Base-by-base conservation (phyloP, 352 stramenopile genomes). In the Phytophthora pinifolia region DNA sequence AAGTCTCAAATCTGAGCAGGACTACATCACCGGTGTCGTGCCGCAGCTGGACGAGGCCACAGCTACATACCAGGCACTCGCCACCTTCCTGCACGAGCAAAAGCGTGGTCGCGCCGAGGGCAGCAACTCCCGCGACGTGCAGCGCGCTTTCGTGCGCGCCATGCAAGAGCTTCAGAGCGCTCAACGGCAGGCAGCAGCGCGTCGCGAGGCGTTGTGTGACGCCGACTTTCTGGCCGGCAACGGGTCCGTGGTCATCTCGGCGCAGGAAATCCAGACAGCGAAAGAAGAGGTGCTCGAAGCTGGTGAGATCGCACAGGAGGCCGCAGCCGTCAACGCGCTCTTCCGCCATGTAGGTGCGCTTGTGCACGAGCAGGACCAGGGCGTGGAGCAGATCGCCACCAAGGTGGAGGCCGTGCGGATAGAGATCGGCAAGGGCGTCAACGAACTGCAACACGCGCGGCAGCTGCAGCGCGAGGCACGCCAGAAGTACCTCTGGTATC, bases 201-300 rank as follows among this genome's bases (percentile, higher is more conserved):
- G 62, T n/a, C 79, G 82, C 13, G 83, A 91, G 48, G 68, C 67
- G 14, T 54, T 91, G 42, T 88, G 82, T 34, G 80, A 93, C 25
- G 63, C 76, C 12, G 83, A 89, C 51, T 91, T 93, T 50, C 36
- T 91, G 10, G 55, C 70, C 0, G 73, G 63, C 14, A 65, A 67
- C 30, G 74, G 82, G 36, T 65, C 44, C 0, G 50, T 67, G 14
- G 53, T 37, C 7, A 57, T 92, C 25, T 85, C 79, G 10, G 76
- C 69, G 2, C 62, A 85, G 32, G 80, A 93, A 22, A 65, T 93
- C 37, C 77, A 93, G 38, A 67, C 67, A n/a, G 80, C 83, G 0
- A 90, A 93, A 34, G 83, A 91, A 37, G 81, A 89, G 30, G 72
- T 88, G n/a, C 62, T 80, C 13, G 77, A 87, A 48, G 75, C 79